These are phyloP conservation scores for Hippophae gyantsensis DNA, from an alignment of 306 rosid genomes.

Conservation along the genomic window DNA sequence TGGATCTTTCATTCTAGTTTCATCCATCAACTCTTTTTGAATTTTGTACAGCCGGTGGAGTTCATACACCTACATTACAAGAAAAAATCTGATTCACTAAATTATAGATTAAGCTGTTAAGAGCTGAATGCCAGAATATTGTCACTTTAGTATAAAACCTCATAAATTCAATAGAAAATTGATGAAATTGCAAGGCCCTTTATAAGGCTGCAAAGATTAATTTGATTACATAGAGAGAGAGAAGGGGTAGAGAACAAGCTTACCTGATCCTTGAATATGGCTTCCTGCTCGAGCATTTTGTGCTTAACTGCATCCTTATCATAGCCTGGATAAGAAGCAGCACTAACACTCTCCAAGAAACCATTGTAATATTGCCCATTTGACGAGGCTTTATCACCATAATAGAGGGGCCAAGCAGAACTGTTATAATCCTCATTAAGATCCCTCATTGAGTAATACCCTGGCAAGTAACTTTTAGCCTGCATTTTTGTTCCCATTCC, in stretches of 20 bases:
- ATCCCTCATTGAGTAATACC: conserved; percentile 83
- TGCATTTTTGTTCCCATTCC: conserved; percentile 99
- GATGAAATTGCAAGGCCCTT: conserved; percentile 11
- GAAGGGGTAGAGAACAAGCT: conserved; percentile 6
- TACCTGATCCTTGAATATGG: conserved; percentile 76
- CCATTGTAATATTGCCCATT: conserved; percentile 59
- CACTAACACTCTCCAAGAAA: conserved; percentile 33
- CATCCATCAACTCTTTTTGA: conserved; percentile 88
- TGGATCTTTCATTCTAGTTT: conserved; percentile 50
- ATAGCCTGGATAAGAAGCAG: conserved; percentile 44
- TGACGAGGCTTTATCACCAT: conserved; percentile 51
- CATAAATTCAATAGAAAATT: not conserved
- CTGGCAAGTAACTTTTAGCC: conserved; percentile 51
- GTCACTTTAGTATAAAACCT: too few species aligned
- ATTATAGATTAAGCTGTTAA: not conserved
- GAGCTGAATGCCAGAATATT: too few species aligned
- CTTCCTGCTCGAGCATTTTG: conserved; percentile 87
- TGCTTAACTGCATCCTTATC: conserved; percentile 72
- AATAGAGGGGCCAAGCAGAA: conserved; percentile 72
- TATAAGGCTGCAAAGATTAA: not conserved
- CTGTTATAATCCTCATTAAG: conserved; percentile 89
- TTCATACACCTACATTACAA: conserved; percentile 58
- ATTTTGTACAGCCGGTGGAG: conserved; percentile 82
- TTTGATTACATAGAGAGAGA: not conserved
- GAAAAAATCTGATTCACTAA: conserved; percentile 14